Evolutionary conservation across 768 basidiomycete species (phyloP).

Genomic region (Rhodotorula taiwanensis): DNA sequence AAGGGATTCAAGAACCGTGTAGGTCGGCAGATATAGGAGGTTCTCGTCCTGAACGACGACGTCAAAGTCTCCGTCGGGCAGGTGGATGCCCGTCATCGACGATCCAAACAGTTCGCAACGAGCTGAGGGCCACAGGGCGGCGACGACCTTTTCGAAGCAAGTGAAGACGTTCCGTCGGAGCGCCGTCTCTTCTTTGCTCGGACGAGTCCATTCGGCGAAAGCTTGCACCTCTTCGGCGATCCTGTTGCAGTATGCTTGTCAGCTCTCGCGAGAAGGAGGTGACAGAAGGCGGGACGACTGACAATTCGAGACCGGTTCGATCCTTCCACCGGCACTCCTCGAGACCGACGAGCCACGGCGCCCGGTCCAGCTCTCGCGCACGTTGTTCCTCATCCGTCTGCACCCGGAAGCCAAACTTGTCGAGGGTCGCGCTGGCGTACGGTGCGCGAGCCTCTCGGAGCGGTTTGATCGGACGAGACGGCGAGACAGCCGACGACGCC

Average conservation of each 20-base stretch:
- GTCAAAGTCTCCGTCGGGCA: conserved; percentile 21
- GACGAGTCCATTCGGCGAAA: neutral
- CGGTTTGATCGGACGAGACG: too few relatives aligned
- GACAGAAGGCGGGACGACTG: too few relatives aligned
- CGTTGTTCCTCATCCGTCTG: too few relatives aligned
- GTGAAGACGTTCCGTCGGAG: neutral
- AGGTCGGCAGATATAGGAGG: neutral
- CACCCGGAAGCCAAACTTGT: too few relatives aligned
- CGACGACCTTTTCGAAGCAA: neutral
- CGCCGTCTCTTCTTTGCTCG: neutral
- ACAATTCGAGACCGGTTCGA: too few relatives aligned
- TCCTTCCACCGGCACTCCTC: too few relatives aligned
- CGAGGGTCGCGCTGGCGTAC: too few relatives aligned
- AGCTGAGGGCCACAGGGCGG: neutral
- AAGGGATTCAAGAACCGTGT: neutral
- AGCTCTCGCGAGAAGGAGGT: too few relatives aligned
- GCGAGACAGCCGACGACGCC: too few relatives aligned
- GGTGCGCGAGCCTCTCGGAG: too few relatives aligned
- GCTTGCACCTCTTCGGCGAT: conserved; percentile 3
- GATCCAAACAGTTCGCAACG: conserved; percentile 7
- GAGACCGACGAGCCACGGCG: too few relatives aligned
- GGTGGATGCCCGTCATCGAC: neutral
- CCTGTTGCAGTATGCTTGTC: neutral
- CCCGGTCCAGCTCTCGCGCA: too few relatives aligned
- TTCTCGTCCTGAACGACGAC: neutral